Percentiles rank a stretch among this genome's conserved stretches.
phyloP scores from a whole-genome alignment of 768 basidiomycete species.

The Tricholoma flavovirens region DNA sequence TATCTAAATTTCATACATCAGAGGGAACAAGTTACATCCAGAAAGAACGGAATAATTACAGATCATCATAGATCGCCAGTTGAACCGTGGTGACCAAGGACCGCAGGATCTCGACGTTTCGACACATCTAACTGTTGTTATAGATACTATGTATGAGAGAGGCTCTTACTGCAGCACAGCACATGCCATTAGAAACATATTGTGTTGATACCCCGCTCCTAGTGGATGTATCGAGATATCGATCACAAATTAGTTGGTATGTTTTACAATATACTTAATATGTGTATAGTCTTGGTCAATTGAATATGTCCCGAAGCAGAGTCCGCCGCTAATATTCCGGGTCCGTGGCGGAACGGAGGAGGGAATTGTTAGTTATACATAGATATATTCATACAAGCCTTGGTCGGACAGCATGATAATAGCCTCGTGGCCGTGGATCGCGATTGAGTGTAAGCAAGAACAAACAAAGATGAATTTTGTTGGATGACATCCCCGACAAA shows the following conservation, averaged over 20 bases:
- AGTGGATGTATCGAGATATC: not conserved
- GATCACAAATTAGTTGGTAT: not conserved
- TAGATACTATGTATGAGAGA: not conserved
- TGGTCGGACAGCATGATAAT: too few relatives aligned
- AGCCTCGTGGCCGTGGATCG: not conserved
- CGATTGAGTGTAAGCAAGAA: conserved; percentile 1
- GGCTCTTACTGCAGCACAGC: not conserved
- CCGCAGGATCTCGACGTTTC: not conserved
- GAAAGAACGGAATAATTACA: too few relatives aligned
- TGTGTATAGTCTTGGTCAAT: not conserved
- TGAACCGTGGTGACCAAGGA: too few relatives aligned
- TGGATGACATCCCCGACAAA: conserved; percentile 21
- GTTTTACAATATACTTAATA: too few relatives aligned
- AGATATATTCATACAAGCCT: too few relatives aligned
- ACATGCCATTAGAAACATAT: not conserved
- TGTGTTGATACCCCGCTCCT: not conserved
- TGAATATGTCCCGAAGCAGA: not conserved
- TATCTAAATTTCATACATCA: not conserved
- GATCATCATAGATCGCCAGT: too few relatives aligned
- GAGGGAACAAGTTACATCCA: not conserved
- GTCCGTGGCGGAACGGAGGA: not conserved
- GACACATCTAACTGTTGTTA: not conserved
- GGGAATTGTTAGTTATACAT: too few relatives aligned
- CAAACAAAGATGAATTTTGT: conserved; percentile 14
- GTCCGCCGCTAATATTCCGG: not conserved